These are phyloP conservation scores for Cytospora piceicola DNA, from an alignment of 2,329 filamentous ascomycete species.

Conservation along the genomic window DNA sequence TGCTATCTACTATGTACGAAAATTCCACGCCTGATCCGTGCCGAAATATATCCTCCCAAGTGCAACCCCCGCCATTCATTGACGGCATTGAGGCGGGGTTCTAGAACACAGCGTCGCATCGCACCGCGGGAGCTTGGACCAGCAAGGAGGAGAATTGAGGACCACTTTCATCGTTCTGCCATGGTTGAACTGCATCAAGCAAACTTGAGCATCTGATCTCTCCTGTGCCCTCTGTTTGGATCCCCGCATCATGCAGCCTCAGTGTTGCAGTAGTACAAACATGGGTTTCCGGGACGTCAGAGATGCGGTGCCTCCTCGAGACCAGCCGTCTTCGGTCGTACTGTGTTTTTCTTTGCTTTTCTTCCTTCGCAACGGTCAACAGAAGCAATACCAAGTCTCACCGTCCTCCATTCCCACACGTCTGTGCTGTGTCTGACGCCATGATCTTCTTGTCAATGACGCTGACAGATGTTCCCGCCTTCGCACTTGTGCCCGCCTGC, in stretches of 20 bases:
- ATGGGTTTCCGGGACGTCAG: background rate
- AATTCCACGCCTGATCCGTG: background rate
- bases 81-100: conserved; percentile 5
- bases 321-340: background rate
- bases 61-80: conserved; percentile 6
- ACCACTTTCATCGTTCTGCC: conserved; percentile 2
- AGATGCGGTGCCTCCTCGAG: background rate
- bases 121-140: conserved; percentile 2
- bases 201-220: conserved; percentile 20
- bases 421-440: conserved; percentile 9
- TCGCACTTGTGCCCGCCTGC: conserved; percentile 1
- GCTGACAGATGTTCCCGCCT: background rate
- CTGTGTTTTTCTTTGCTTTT: background rate
- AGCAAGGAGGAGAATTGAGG: background rate
- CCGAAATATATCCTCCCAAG: background rate
- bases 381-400: background rate
- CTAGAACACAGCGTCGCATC: conserved; percentile 8
- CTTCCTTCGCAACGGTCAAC: background rate
- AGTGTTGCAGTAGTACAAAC: background rate
- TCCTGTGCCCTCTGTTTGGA: background rate
- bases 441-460: conserved; percentile 1
- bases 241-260: background rate
- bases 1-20: background rate
- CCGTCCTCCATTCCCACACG: background rate
- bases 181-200: conserved; percentile 4